Evolutionary conservation across 2,329 filamentous ascomycete species (phyloP).

Genomic region (Penicillium nordicum): DNA sequence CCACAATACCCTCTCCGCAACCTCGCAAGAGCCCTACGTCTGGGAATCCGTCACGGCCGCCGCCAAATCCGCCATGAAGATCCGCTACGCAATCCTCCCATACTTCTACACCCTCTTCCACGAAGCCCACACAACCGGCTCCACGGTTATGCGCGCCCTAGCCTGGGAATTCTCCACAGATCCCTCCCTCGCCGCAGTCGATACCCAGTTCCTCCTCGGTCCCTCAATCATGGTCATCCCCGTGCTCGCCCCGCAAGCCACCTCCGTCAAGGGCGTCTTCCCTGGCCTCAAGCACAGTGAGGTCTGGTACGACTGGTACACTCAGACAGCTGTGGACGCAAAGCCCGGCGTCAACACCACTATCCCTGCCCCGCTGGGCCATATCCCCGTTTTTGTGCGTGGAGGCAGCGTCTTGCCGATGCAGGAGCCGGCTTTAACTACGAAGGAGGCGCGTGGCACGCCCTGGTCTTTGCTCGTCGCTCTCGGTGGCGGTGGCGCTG

Average conservation of each 20-base stretch:
- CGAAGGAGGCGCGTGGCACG: conserved; percentile 58
- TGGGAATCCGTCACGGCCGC: conserved; percentile 66
- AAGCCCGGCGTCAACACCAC: conserved; percentile 56
- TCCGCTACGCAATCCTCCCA: conserved; percentile 67
- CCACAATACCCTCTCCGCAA: conserved; percentile 63
- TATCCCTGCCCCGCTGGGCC: conserved; percentile 59
- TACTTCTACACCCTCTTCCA: conserved; percentile 76
- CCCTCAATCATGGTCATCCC: conserved; percentile 64
- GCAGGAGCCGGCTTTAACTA: conserved; percentile 67
- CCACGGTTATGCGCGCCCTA: conserved; percentile 69
- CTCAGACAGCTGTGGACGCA: conserved; percentile 54
- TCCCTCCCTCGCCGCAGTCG: conserved; percentile 61
- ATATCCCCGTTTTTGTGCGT: conserved; percentile 70
- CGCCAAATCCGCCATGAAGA: conserved; percentile 62
- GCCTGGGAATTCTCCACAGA: conserved; percentile 73
- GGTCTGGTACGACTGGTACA: conserved; percentile 79
- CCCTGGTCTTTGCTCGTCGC: conserved; percentile 67
- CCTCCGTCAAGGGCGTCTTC: conserved; percentile 65
- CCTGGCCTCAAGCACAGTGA: conserved; percentile 60
- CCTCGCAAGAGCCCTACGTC: conserved; percentile 66
- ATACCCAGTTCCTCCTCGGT: conserved; percentile 71
- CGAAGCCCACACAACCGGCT: conserved; percentile 61
- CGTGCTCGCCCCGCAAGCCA: conserved; percentile 59
- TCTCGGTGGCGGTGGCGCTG: conserved; percentile 53
- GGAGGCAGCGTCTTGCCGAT: conserved; percentile 66